These are phyloP conservation scores for Kurtzmaniella natalensis DNA, from an alignment of 1,139 yeast species.

Conservation along the genomic window DNA sequence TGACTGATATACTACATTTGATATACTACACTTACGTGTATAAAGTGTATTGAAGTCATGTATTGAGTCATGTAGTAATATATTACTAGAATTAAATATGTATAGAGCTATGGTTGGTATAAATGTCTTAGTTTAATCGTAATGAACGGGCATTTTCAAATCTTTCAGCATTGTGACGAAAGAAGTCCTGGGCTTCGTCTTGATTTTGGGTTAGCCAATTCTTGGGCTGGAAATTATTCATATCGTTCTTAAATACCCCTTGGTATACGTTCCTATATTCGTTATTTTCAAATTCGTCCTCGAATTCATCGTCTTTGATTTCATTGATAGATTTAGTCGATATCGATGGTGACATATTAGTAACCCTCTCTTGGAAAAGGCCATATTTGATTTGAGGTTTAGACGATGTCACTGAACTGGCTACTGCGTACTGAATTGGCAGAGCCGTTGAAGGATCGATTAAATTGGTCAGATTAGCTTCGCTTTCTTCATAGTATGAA, in stretches of 20 bases:
- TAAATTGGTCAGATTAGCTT: background rate
- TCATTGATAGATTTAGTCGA: slow-evolving; percentile 10
- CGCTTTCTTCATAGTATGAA: no score
- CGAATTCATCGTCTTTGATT: slow-evolving; percentile 13
- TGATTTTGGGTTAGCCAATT: no score
- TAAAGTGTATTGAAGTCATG: no score
- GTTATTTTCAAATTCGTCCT: slow-evolving; percentile 11
- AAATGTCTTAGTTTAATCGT: no score
- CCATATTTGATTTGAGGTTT: slow-evolving; percentile 8
- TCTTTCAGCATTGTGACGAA: background rate
- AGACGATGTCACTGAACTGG: background rate
- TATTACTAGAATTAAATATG: no score
- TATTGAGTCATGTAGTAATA: no score
- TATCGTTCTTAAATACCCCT: no score
- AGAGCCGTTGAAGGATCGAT: background rate
- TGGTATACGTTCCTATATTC: background rate
- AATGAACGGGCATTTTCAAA: background rate
- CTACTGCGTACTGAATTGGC: background rate
- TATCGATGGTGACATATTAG: slow-evolving; percentile 14
- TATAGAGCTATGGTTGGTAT: no score
- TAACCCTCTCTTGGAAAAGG: slow-evolving; percentile 13
- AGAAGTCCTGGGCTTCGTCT: no score
- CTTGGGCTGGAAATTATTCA: no score
- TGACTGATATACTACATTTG: no score
- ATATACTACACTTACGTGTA: no score